These are phyloP conservation scores for Ophiocordyceps australis DNA, from an alignment of 2,329 filamentous ascomycete species.

Conservation along the genomic window DNA sequence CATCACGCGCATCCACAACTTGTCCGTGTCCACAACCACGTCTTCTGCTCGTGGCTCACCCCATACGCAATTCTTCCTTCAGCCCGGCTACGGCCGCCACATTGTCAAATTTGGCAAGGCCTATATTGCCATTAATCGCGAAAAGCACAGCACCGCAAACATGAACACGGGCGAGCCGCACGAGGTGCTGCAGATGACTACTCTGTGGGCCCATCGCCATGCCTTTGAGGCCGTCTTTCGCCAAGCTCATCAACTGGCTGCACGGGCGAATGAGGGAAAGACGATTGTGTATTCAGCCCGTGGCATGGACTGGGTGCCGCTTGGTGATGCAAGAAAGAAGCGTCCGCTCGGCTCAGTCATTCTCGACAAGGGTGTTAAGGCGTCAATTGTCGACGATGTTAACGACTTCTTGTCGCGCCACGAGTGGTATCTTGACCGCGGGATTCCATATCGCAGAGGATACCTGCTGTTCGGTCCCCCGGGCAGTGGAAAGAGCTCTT, in stretches of 20 bases:
- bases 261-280: conserved; percentile 72
- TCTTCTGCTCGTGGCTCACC: conserved; percentile 44
- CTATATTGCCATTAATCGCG: conserved; percentile 72
- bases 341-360: conserved; percentile 78
- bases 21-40: conserved; percentile 39
- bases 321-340: conserved; percentile 74
- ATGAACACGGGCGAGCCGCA: conserved; percentile 75
- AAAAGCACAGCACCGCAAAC: conserved; percentile 72
- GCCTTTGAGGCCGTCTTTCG: conserved; percentile 81
- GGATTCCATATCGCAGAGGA: conserved; percentile 78
- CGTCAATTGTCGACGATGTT: conserved; percentile 63
- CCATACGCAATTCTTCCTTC: conserved; percentile 67
- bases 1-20: conserved; percentile 40
- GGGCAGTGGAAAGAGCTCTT: conserved; percentile 85
- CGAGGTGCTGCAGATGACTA: conserved; percentile 84
- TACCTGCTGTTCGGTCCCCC: conserved; percentile 83
- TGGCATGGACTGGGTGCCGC: conserved; percentile 67
- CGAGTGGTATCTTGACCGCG: conserved; percentile 86
- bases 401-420: conserved; percentile 63
- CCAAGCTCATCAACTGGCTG: conserved; percentile 69
- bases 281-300: conserved; percentile 80
- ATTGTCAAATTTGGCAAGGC: conserved; percentile 74
- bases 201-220: conserved; percentile 73
- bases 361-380: conserved; percentile 67
- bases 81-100: conserved; percentile 81